A percentile compares a stretch with the other conserved stretches of the same genome.
These are phyloP conservation scores for Mucor velutinosus DNA, from an alignment of 371 early-diverging fungal genomes.

Conservation along the genomic window DNA sequence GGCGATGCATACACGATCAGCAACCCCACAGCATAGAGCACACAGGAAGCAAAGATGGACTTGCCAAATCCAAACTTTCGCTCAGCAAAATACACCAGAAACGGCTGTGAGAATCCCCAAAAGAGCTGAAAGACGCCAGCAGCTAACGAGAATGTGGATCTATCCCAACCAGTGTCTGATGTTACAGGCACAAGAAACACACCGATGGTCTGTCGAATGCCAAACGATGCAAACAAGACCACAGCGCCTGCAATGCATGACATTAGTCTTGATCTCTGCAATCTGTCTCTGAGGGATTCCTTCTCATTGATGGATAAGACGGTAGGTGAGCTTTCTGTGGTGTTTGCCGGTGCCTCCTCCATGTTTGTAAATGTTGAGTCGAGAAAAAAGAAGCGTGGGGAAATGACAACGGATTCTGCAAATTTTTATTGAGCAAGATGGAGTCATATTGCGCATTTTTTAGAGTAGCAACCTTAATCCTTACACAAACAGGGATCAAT, in stretches of 20 bases:
- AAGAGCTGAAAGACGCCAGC: slow-evolving; percentile 35
- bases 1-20: slow-evolving; percentile 29
- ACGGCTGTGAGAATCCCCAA: slow-evolving; percentile 35
- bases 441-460: not conserved
- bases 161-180: slow-evolving; percentile 28
- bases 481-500: not conserved
- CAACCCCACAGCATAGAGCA: slow-evolving; percentile 25
- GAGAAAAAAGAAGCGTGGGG: not conserved
- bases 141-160: slow-evolving; percentile 33
- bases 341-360: not conserved
- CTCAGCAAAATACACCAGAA: slow-evolving; percentile 35
- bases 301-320: not conserved
- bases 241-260: slow-evolving; percentile 24
- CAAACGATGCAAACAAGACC: slow-evolving; percentile 31
- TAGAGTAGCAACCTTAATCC: not conserved
- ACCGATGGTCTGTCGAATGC: slow-evolving; percentile 36
- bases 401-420: not conserved
- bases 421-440: not conserved
- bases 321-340: not conserved
- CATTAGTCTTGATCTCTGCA: slow-evolving; percentile 6
- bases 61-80: slow-evolving; percentile 37
- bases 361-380: not conserved
- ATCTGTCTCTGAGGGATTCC: not conserved
- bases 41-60: slow-evolving; percentile 18
- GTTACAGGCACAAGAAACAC: slow-evolving; percentile 35